These are phyloP conservation scores for Nepenthes gracilis DNA, from an alignment of 148 eudicot species.

Conservation along the genomic window DNA sequence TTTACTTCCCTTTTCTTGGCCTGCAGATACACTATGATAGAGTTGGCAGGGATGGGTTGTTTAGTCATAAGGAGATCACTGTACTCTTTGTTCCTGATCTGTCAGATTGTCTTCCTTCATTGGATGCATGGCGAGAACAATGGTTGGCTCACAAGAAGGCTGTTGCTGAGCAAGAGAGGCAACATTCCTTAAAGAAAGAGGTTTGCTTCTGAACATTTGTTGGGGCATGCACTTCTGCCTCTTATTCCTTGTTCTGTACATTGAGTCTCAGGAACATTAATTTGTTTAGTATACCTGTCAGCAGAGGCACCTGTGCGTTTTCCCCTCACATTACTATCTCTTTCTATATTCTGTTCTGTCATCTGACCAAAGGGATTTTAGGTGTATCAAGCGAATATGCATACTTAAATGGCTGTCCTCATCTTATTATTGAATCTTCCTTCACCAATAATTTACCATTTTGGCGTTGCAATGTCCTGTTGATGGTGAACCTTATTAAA, in stretches of 20 bases:
- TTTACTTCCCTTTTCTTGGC: background rate
- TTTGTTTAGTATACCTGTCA: background rate
- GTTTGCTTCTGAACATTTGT: conserved; percentile 18
- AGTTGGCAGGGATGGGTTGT: conserved; percentile 81
- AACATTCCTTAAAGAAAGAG: conserved; percentile 39
- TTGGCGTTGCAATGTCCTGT: no score
- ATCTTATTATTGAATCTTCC: no score
- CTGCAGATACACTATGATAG: conserved; percentile 93
- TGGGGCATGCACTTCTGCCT: background rate
- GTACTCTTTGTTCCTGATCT: conserved; percentile 85
- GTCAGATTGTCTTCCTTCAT: conserved; percentile 76
- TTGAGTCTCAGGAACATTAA: no score
- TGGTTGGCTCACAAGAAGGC: conserved; percentile 76
- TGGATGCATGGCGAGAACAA: conserved; percentile 76
- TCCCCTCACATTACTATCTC: no score
- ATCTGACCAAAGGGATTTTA: no score
- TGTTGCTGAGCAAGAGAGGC: conserved; percentile 58
- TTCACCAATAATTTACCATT: no score
- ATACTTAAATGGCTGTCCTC: no score
- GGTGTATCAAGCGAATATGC: no score
- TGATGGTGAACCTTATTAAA: no score
- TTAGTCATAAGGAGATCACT: conserved; percentile 89
- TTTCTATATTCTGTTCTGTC: background rate
- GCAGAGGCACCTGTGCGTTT: background rate
- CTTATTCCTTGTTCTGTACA: background rate